Percentiles rank a stretch among this genome's conserved stretches.
Conservation (phyloP, 352 stramenopile genomes). For the Phytophthora uliginosa region DNA sequence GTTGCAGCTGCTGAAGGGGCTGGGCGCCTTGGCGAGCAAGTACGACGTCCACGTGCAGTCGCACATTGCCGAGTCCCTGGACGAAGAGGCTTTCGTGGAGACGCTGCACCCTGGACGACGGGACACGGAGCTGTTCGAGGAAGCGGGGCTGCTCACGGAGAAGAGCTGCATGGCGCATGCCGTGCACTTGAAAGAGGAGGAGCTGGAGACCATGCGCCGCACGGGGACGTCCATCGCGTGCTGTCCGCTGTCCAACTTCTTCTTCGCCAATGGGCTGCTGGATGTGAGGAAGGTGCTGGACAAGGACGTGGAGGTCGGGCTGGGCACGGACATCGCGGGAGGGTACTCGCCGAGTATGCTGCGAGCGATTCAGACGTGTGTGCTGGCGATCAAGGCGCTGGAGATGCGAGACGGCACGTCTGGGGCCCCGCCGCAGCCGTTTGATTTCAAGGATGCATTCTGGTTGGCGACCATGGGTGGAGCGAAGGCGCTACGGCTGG, state of each 20-base stretch:
- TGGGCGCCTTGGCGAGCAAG: conserved; percentile 74
- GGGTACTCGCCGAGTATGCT: conserved; percentile 94
- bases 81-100: conserved; percentile 88
- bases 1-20: conserved; percentile 69
- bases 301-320: conserved; percentile 57
- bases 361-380: conserved; percentile 80
- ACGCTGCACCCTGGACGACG: conserved; percentile 66
- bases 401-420: conserved; percentile 51
- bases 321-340: conserved; percentile 94
- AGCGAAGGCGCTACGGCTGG: conserved; percentile 75
- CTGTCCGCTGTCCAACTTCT: conserved; percentile 95
- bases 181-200: conserved; percentile 75
- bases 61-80: conserved; percentile 87
- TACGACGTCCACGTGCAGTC: conserved; percentile 87
- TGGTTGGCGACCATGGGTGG: conserved; percentile 91
- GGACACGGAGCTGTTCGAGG: conserved; percentile 82
- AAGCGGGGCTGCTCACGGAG: conserved; percentile 69
- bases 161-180: conserved; percentile 90
- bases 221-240: conserved; percentile 82
- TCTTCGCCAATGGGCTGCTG: conserved; percentile 83
- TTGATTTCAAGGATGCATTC: conserved; percentile 89
- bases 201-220: conserved; percentile 64
- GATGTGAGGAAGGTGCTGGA: conserved; percentile 64
- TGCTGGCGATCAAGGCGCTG: conserved; percentile 78
- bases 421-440: conserved; percentile 11